Base-by-base conservation (phyloP, 1,284 basidiomycete species). In the Takashimella tepidaria region DNA sequence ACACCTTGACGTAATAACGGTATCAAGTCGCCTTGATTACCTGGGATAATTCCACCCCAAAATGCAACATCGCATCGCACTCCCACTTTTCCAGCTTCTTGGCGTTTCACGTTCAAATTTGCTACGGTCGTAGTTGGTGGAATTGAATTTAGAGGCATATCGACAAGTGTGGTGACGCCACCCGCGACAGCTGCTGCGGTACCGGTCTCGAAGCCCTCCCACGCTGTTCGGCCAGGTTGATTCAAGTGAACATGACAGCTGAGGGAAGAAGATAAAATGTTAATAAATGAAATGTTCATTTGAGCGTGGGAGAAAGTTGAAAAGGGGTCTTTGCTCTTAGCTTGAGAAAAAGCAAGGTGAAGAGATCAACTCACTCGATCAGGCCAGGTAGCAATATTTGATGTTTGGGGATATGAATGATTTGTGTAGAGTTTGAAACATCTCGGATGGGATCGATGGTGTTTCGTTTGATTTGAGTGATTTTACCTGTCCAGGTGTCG, bases 131-230 rank as follows among this genome's bases (percentile, higher is more conserved):
- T 93, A 0, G 92, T 96, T 0, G 92, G 91, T 0, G 92, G 92
- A 53, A 96, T 89, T 3, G 90, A 92, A 75, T 96, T 96, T 53
- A 96, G 79, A 1, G 92, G 92, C 92, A 96, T 96, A 74, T 96
- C 92, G 27, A 96, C 85, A 41, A 96, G 77, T 1, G 89, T 90
- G 4, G 92, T 96, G 23, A 96, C 83, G 10, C 92, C 92, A 19
- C 92, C 92, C 1, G 88, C 87, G 1, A 85, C 82, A 1, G 92
- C 92, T 19, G 92, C 92, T 54, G 81, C 77, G 0, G 92, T 96
- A 6, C 92, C 92, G 0, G 90, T 90, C 74, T 80, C 84, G 72
- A 96, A 96, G 0, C 92, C 92, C 70, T 97, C 92, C 92, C 92
- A 96, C 56, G 86, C 60, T 3, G 70, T 73, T 41, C 69, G 62